Percentiles rank a stretch among this genome's conserved stretches.
Conservation (phyloP, 345 rosid species). For the Eucalyptus curtisii region DNA sequence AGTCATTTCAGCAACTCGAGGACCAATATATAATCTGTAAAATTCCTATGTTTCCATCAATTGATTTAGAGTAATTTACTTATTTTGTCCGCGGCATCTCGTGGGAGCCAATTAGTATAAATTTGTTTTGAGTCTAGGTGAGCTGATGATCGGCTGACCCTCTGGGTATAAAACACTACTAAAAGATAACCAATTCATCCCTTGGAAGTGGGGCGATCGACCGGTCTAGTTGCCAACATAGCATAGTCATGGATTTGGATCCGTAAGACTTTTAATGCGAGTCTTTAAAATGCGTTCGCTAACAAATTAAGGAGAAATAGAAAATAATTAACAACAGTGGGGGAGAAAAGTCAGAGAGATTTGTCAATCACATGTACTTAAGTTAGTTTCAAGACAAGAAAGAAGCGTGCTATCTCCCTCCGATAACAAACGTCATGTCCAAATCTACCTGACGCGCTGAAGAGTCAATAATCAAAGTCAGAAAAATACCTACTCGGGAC, state of each 20-base stretch:
- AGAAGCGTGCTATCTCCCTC: neutral
- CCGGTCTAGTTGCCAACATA: neutral
- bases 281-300: neutral
- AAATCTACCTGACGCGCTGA: too few species aligned
- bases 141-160: neutral
- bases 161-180: neutral
- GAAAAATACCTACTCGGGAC: neutral
- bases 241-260: neutral
- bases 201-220: neutral
- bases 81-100: neutral
- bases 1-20: neutral
- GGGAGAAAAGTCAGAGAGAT: neutral
- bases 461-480: neutral
- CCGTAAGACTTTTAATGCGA: neutral
- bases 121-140: neutral
- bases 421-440: neutral
- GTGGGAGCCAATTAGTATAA: neutral
- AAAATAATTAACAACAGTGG: neutral
- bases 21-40: neutral
- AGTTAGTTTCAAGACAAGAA: neutral
- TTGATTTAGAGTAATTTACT: neutral
- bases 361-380: neutral
- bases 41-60: neutral
- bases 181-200: neutral
- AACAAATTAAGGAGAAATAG: neutral